A percentile compares a stretch with the other conserved stretches of the same genome.
phyloP scores from a whole-genome alignment of 2,329 filamentous ascomycete species.

The Fusarium globosum region DNA sequence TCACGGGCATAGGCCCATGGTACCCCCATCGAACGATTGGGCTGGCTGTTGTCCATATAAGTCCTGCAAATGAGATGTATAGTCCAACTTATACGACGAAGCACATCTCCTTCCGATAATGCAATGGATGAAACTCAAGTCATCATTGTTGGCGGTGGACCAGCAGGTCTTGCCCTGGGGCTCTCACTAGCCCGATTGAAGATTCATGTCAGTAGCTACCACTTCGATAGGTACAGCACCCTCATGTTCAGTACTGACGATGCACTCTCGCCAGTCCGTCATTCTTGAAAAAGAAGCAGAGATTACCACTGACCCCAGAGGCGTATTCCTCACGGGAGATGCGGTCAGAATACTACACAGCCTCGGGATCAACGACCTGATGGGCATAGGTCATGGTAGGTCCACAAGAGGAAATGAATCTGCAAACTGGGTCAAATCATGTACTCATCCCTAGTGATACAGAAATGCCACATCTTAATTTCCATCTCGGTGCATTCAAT shows the following conservation, averaged over 20 bases:
- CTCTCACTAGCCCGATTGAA: neutral
- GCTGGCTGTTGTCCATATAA: neutral
- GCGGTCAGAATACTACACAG: neutral
- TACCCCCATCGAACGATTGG: neutral
- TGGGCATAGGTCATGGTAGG: neutral
- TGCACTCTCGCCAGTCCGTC: neutral
- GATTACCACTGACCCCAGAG: neutral
- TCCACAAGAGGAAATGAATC: rapidly evolving
- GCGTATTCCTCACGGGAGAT: neutral
- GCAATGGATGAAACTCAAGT: neutral
- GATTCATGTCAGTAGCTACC: neutral
- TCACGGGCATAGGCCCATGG: neutral
- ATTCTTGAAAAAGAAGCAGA: neutral
- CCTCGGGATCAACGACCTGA: neutral
- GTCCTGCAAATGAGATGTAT: no score
- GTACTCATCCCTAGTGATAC: rapidly evolving
- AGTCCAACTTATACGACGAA: no score
- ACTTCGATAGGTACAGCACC: no score
- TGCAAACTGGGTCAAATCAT: neutral
- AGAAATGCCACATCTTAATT: neutral
- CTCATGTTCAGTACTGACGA: neutral
- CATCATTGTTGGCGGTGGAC: neutral
- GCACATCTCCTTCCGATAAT: rapidly evolving
- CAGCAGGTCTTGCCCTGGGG: neutral
- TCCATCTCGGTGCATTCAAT: neutral